phyloP scores from a whole-genome alignment of 371 early-diverging fungal genomes.

The Mucor circinelloides region DNA sequence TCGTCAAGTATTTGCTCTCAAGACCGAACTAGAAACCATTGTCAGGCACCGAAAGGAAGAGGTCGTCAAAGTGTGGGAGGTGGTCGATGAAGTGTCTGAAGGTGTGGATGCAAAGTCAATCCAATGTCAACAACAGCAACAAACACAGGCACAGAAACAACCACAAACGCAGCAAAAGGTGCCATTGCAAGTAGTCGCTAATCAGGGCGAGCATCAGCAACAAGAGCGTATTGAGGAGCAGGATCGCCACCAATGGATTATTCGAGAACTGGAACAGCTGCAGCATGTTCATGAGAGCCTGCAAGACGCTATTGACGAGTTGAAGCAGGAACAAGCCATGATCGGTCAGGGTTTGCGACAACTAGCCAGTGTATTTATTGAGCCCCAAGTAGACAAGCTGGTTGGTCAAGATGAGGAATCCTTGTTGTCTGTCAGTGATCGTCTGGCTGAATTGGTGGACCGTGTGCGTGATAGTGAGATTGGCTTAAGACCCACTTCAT shows the following conservation, averaged over 20 bases:
- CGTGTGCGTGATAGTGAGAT: conserved; percentile 36
- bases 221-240: conserved; percentile 37
- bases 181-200: not conserved
- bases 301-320: conserved; percentile 38
- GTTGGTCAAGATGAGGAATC: conserved; percentile 41
- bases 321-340: conserved; percentile 46
- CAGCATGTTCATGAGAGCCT: conserved; percentile 49
- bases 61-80: conserved; percentile 66
- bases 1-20: conserved; percentile 53
- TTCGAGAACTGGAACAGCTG: conserved; percentile 60
- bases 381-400: conserved; percentile 47
- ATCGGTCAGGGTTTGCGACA: conserved; percentile 37
- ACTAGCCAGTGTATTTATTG: conserved; percentile 28
- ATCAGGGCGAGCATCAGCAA: not conserved
- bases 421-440: conserved; percentile 39
- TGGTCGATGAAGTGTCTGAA: conserved; percentile 57
- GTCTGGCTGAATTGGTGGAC: conserved; percentile 41
- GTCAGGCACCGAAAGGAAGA: conserved; percentile 62
- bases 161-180: conserved; percentile 5
- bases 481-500: conserved; percentile 23
- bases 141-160: not conserved
- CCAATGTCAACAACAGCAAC: conserved; percentile 20
- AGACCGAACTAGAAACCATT: conserved; percentile 57
- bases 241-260: conserved; percentile 60
- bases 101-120: conserved; percentile 31